phyloP scores from a whole-genome alignment of 2,329 filamentous ascomycete species.

The Nemania bipapillata region DNA sequence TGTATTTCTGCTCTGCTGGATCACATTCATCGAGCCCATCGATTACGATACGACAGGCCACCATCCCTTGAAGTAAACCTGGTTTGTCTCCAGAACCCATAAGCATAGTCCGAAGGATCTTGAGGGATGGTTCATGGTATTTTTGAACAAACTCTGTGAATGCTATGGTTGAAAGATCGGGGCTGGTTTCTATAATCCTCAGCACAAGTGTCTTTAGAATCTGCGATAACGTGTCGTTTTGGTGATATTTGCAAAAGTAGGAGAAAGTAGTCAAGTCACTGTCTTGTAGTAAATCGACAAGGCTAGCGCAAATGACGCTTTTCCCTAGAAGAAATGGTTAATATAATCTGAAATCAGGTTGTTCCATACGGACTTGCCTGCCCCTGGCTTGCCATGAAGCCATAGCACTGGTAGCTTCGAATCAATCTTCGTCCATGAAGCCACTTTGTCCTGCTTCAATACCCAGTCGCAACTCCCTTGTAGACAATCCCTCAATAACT shows the following conservation, averaged over 20 bases:
- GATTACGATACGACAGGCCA: constrained; percentile 21
- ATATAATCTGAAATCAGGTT: not conserved
- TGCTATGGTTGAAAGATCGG: constrained; percentile 9
- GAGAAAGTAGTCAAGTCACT: constrained; percentile 8
- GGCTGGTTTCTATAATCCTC: constrained; percentile 8
- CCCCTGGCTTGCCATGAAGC: constrained; percentile 25
- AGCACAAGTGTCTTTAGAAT: constrained; percentile 17
- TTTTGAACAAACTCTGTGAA: constrained; percentile 21
- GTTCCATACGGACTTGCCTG: constrained; percentile 5
- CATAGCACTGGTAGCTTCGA: constrained; percentile 4
- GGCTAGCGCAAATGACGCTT: constrained; percentile 18
- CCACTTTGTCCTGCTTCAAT: constrained; percentile 16
- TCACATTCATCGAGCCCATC: constrained; percentile 22
- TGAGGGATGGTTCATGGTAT: constrained; percentile 17
- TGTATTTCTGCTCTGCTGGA: constrained; percentile 14
- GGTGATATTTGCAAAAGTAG: constrained; percentile 27
- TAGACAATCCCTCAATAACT: constrained; percentile 17
- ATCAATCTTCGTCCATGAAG: constrained; percentile 11
- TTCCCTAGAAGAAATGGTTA: constrained; percentile 11
- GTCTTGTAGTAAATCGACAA: constrained; percentile 1
- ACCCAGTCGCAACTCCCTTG: constrained; percentile 19
- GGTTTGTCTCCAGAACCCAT: constrained; percentile 8
- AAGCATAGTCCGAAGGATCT: constrained; percentile 13
- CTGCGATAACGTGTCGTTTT: constrained; percentile 8
- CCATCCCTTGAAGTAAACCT: constrained; percentile 9